Evolutionary conservation across 768 basidiomycete species (phyloP).

Genomic region (Lentinula guzmanii): DNA sequence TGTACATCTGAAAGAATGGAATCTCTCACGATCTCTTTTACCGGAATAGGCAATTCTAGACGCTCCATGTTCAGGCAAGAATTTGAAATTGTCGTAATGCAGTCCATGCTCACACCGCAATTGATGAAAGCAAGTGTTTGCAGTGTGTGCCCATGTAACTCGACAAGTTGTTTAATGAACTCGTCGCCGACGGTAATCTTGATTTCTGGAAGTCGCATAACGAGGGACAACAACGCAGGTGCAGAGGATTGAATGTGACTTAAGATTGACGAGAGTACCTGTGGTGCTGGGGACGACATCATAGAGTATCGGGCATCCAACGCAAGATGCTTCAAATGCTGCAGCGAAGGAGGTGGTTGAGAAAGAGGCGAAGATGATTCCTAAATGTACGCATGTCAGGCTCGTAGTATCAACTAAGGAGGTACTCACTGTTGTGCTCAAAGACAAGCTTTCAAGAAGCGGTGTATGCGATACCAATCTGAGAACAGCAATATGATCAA

Average conservation of each 20-base stretch:
- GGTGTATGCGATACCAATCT: constrained; percentile 42
- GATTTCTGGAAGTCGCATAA: constrained; percentile 40
- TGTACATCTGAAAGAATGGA: neutral
- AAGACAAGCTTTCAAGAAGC: constrained; percentile 51
- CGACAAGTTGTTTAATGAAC: constrained; percentile 38
- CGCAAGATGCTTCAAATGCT: constrained; percentile 42
- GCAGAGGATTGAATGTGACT: constrained; percentile 24
- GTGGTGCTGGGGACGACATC: constrained; percentile 19
- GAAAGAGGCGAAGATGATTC: constrained; percentile 26
- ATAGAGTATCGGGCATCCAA: constrained; percentile 39
- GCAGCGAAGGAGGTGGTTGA: constrained; percentile 27
- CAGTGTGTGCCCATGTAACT: constrained; percentile 35
- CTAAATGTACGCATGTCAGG: constrained; percentile 17
- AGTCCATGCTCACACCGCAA: constrained; percentile 32
- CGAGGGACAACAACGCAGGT: constrained; percentile 29
- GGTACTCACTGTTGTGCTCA: constrained; percentile 50
- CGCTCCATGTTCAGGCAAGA: constrained; percentile 40
- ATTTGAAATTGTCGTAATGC: constrained; percentile 33
- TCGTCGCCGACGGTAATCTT: constrained; percentile 28
- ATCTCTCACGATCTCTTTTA: constrained; percentile 40
- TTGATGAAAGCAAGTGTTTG: constrained; percentile 41
- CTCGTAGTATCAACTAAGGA: neutral
- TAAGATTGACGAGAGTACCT: constrained; percentile 23
- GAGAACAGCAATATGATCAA: constrained; percentile 48
- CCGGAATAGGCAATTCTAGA: constrained; percentile 44